These are phyloP conservation scores for Pestalotiopsis sp. DNA, from an alignment of 2,329 filamentous ascomycete genomes.

Conservation along the genomic window DNA sequence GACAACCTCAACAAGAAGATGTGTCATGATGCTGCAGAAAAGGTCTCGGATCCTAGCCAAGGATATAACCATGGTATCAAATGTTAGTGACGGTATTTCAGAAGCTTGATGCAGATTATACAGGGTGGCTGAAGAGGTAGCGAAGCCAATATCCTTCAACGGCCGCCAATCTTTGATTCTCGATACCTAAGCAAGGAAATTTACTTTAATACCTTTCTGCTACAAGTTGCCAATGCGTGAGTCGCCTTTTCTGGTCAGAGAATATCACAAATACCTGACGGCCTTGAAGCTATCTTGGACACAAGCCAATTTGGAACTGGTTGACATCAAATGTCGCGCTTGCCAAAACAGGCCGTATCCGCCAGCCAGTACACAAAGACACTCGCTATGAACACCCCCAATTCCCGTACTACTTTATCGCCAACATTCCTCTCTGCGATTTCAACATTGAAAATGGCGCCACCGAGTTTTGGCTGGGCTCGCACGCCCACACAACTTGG, in stretches of 20 bases:
- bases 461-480: slow-evolving; percentile 43
- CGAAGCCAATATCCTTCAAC: slow-evolving; percentile 40
- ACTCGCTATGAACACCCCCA: slow-evolving; percentile 35
- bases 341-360: slow-evolving; percentile 33
- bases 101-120: not conserved
- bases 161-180: slow-evolving; percentile 33
- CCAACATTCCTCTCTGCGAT: slow-evolving; percentile 38
- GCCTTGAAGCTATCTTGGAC: slow-evolving; percentile 39
- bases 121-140: not conserved
- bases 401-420: slow-evolving; percentile 39
- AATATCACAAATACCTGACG: not conserved
- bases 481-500: slow-evolving; percentile 33
- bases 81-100: slow-evolving; percentile 15
- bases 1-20: slow-evolving; percentile 21
- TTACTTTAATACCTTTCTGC: slow-evolving; percentile 42
- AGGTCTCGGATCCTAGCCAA: slow-evolving; percentile 17
- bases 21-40: slow-evolving; percentile 20
- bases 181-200: slow-evolving; percentile 37
- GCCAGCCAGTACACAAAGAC: slow-evolving; percentile 41
- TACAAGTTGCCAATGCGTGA: slow-evolving; percentile 40
- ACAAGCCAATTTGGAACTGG: slow-evolving; percentile 40
- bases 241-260: slow-evolving; percentile 13
- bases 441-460: slow-evolving; percentile 35
- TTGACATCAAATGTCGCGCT: slow-evolving; percentile 41
- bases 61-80: slow-evolving; percentile 23